Evolutionary conservation across 2,329 filamentous ascomycete genomes (phyloP).

Genomic region (Fusarium sp.): DNA sequence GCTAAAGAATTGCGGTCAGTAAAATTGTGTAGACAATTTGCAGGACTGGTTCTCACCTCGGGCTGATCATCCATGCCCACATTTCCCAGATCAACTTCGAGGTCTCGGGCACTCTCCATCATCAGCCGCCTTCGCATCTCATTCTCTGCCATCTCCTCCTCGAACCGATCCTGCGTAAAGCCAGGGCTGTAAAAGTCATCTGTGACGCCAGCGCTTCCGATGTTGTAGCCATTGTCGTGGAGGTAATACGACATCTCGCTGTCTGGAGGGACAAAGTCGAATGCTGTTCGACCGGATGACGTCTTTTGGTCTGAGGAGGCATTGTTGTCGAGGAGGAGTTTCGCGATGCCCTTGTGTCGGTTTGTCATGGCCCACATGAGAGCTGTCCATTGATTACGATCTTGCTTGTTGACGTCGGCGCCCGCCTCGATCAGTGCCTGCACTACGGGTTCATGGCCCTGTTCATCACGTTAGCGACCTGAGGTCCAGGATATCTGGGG

Average conservation of each 20-base stretch:
- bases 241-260: conserved; percentile 97
- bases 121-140: conserved; percentile 96
- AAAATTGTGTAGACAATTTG: not conserved
- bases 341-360: conserved; percentile 94
- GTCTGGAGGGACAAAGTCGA: conserved; percentile 94
- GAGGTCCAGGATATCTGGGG: not conserved
- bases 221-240: conserved; percentile 92
- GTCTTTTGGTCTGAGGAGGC: conserved; percentile 97
- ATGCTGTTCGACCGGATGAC: conserved; percentile 90
- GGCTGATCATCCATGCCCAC: conserved; percentile 95
- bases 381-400: conserved; percentile 96
- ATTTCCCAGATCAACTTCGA: conserved; percentile 96
- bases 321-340: conserved; percentile 89
- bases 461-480: conserved; percentile 12
- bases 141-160: conserved; percentile 97
- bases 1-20: conserved; percentile 53
- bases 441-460: conserved; percentile 92
- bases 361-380: conserved; percentile 99
- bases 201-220: conserved; percentile 80
- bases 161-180: conserved; percentile 92
- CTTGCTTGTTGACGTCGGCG: conserved; percentile 90
- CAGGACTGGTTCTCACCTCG: conserved; percentile 71
- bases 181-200: conserved; percentile 96
- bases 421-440: conserved; percentile 85
- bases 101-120: conserved; percentile 98